A percentile compares a stretch with the other conserved stretches of the same genome.
These are phyloP conservation scores for Pharnaceum exiguum DNA, from an alignment of 148 eudicot species.

Conservation along the genomic window DNA sequence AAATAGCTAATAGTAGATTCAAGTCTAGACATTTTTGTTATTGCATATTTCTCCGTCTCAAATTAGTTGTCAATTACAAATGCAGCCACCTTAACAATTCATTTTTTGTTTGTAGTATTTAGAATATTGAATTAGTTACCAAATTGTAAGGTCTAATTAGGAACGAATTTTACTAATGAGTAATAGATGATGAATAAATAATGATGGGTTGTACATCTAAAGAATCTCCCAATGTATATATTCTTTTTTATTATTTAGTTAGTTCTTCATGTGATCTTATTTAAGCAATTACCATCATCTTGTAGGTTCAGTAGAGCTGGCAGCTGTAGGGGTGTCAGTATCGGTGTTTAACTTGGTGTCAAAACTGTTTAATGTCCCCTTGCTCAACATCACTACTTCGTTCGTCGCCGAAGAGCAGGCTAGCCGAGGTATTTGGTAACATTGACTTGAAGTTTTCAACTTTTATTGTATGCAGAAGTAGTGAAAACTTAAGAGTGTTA, in stretches of 20 bases:
- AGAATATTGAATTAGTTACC: too few species aligned
- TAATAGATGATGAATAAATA: too few species aligned
- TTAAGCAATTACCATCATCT: too few species aligned
- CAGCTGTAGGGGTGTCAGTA: slow-evolving; percentile 90
- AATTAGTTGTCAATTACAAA: too few species aligned
- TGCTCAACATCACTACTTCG: slow-evolving; percentile 92
- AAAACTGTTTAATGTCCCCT: slow-evolving; percentile 85
- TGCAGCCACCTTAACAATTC: too few species aligned
- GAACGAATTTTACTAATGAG: too few species aligned
- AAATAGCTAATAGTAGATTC: too few species aligned
- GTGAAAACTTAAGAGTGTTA: neutral
- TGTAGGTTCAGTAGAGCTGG: slow-evolving; percentile 83
- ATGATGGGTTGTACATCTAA: too few species aligned
- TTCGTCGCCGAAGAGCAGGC: slow-evolving; percentile 95
- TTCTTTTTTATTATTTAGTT: neutral
- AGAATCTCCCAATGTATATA: neutral
- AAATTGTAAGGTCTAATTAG: too few species aligned
- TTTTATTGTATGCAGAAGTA: neutral
- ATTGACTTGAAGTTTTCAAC: slow-evolving; percentile 12
- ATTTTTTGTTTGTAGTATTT: too few species aligned
- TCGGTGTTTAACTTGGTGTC: slow-evolving; percentile 86
- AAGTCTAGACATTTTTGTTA: too few species aligned
- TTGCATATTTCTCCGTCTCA: too few species aligned
- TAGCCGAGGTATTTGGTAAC: slow-evolving; percentile 40
- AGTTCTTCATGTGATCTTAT: neutral